phyloP scores from a whole-genome alignment of 805 yeast species.

The Starmerella potacharoeniae region DNA sequence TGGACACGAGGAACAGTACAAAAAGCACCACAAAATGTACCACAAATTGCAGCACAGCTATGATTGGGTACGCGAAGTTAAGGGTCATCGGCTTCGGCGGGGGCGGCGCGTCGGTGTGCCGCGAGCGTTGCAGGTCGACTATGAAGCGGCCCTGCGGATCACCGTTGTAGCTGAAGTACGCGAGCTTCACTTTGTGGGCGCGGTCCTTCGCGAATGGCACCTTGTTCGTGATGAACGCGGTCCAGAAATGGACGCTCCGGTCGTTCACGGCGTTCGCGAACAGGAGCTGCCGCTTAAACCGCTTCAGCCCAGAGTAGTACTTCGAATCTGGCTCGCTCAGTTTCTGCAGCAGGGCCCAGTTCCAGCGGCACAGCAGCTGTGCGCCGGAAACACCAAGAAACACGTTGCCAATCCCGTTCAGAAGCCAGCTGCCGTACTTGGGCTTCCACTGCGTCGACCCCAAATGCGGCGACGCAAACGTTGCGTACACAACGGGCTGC shows the following conservation, averaged over 20 bases:
- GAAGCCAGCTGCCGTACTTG: conserved; percentile 28
- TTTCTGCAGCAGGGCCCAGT: conserved; percentile 37
- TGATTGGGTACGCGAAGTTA: neutral
- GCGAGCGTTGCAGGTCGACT: conserved; percentile 5
- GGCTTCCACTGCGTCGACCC: conserved; percentile 13
- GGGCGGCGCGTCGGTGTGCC: neutral
- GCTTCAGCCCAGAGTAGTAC: conserved; percentile 43
- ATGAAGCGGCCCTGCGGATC: conserved; percentile 3
- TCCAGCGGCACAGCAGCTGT: conserved; percentile 44
- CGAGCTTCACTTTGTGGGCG: neutral
- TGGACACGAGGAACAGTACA: neutral
- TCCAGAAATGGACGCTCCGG: conserved; percentile 75
- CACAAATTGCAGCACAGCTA: neutral
- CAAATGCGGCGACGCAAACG: conserved; percentile 72
- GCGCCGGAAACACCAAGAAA: conserved; percentile 57
- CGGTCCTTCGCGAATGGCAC: conserved; percentile 44
- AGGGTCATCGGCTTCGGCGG: neutral
- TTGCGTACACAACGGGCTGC: conserved; percentile 49
- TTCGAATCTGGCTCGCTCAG: conserved; percentile 39
- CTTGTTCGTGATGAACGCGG: conserved; percentile 61
- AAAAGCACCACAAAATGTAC: neutral
- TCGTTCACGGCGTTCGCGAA: conserved; percentile 74
- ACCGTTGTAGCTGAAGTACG: conserved; percentile 4
- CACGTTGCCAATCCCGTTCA: conserved; percentile 45
- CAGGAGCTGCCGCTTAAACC: conserved; percentile 46